Conservation (phyloP, 2,329 filamentous ascomycete genomes). For the Xylaria hypoxylon region DNA sequence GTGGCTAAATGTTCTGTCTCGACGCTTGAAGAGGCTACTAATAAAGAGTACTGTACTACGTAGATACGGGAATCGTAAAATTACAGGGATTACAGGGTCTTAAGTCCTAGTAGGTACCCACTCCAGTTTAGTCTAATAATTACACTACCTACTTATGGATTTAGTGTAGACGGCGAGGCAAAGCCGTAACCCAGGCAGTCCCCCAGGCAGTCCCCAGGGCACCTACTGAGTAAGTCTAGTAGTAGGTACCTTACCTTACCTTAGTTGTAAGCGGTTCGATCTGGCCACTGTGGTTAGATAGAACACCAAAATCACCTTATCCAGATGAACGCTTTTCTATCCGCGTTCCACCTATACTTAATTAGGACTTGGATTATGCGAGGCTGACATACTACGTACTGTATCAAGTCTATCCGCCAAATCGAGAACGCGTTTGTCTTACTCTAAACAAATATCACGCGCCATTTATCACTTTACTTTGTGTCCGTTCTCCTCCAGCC, state of each 20-base stretch:
- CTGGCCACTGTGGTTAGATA: conserved; percentile 18
- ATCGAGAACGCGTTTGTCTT: conserved; percentile 14
- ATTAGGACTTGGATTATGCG: conserved; percentile 14
- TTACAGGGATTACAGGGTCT: conserved; percentile 27
- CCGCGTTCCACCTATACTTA: too few relatives aligned
- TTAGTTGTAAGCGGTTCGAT: neutral
- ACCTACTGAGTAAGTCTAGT: too few relatives aligned
- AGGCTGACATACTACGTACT: conserved; percentile 16
- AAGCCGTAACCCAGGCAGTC: conserved; percentile 7
- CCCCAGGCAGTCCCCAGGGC: too few relatives aligned
- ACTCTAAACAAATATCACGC: conserved; percentile 5
- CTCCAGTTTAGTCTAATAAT: too few relatives aligned
- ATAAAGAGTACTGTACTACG: conserved; percentile 13
- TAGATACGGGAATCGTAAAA: conserved; percentile 19
- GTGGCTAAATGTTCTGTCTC: conserved; percentile 12
- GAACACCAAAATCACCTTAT: conserved; percentile 25
- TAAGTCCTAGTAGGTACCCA: neutral
- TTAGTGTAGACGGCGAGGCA: conserved; percentile 6
- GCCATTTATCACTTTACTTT: conserved; percentile 18
- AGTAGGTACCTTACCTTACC: too few relatives aligned
- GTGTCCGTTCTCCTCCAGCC: neutral
- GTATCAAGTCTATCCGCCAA: neutral
- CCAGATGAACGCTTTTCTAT: too few relatives aligned
- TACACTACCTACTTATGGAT: too few relatives aligned
- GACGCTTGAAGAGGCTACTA: conserved; percentile 16